phyloP scores from a whole-genome alignment of 345 rosid species.

The Aurinia saxatilis region DNA sequence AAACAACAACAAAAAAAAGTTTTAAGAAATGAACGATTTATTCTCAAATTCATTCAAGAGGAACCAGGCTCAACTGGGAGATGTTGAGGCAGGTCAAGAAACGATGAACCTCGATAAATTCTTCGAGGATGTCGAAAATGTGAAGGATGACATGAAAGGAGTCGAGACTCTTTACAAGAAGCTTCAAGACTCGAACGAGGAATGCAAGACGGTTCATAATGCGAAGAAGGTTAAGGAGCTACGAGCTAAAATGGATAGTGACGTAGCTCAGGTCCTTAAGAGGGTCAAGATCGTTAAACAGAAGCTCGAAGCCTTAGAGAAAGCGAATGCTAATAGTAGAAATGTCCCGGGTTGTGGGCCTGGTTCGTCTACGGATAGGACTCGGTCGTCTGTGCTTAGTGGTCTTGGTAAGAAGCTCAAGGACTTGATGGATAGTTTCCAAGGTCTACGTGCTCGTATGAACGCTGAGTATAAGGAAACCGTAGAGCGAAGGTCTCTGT shows the following conservation, averaged over 20 bases:
- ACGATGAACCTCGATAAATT: constrained; percentile 64
- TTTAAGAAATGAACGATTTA: constrained; percentile 77
- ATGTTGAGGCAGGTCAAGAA: constrained; percentile 64
- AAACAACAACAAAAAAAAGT: neutral
- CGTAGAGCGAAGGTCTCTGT: constrained; percentile 41
- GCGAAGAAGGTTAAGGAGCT: constrained; percentile 61
- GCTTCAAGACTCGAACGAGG: constrained; percentile 66
- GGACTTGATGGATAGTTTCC: constrained; percentile 74
- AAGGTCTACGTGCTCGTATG: constrained; percentile 54
- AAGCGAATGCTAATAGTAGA: constrained; percentile 55
- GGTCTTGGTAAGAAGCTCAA: constrained; percentile 79
- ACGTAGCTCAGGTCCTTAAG: constrained; percentile 58
- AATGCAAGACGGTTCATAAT: constrained; percentile 55
- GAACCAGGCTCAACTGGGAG: constrained; percentile 53
- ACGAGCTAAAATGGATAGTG: constrained; percentile 58
- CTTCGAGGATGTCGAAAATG: constrained; percentile 73
- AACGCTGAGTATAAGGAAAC: constrained; percentile 63
- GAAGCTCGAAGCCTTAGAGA: constrained; percentile 67
- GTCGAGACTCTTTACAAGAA: constrained; percentile 53
- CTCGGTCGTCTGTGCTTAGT: constrained; percentile 65
- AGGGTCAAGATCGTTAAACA: constrained; percentile 60
- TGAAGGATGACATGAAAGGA: constrained; percentile 58
- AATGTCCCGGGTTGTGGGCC: constrained; percentile 69
- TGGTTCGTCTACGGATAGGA: constrained; percentile 77
- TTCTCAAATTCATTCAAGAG: constrained; percentile 77